Evolutionary conservation across 371 early-diverging fungal genomes (phyloP).

Genomic region (Chytridium lagenaria): DNA sequence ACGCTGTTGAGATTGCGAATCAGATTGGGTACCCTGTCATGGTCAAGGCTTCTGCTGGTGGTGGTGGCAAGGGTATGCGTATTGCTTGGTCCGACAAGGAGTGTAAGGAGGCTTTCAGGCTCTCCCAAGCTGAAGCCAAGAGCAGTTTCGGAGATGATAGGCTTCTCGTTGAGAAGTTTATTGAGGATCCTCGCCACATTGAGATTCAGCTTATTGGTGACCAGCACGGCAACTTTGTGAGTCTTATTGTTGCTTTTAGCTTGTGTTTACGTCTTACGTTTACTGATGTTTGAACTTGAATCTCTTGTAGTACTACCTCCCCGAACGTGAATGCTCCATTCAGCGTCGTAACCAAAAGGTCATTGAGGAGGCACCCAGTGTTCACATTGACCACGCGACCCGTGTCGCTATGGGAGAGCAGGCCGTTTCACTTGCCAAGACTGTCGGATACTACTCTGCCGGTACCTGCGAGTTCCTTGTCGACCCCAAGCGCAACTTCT

Average conservation of each 20-base stretch:
- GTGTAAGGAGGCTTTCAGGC: constrained; percentile 75
- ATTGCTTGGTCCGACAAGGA: constrained; percentile 73
- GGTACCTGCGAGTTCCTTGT: constrained; percentile 99
- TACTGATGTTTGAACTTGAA: constrained; percentile 2
- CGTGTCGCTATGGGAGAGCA: constrained; percentile 92
- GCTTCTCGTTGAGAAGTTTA: constrained; percentile 91
- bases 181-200: constrained; percentile 94
- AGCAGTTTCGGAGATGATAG: constrained; percentile 90
- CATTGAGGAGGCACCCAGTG: constrained; percentile 81
- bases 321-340: constrained; percentile 98
- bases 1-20: constrained; percentile 80
- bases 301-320: constrained; percentile 71
- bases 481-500: constrained; percentile 86
- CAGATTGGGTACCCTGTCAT: constrained; percentile 98
- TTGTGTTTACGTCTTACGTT: too few species aligned
- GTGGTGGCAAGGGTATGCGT: constrained; percentile 99
- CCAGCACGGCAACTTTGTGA: constrained; percentile 94
- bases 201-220: constrained; percentile 99
- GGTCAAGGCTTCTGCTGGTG: constrained; percentile 99
- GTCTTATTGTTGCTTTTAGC: constrained; percentile 48
- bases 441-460: constrained; percentile 95
- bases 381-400: constrained; percentile 83
- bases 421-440: constrained; percentile 89
- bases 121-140: constrained; percentile 85
- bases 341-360: constrained; percentile 95